Evolutionary conservation across 257 asterid species (phyloP).

Genomic region (Solanum etuberosum): DNA sequence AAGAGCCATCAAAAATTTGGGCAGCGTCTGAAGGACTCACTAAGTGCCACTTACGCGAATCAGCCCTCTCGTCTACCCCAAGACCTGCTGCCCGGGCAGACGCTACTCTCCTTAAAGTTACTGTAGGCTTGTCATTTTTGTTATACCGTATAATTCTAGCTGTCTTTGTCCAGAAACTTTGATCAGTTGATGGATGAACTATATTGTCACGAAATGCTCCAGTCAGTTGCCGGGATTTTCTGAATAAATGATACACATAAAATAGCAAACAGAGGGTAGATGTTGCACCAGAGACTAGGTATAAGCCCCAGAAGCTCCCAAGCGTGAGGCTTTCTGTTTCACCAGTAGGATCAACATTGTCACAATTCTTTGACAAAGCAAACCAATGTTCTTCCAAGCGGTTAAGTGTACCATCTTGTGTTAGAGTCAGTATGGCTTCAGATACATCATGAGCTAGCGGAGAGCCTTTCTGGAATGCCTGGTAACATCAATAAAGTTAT

Average conservation of each 20-base stretch:
- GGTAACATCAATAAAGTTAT: not conserved
- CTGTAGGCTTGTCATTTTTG: not conserved
- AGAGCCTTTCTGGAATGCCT: slow-evolving; percentile 28
- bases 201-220: not conserved
- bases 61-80: not conserved
- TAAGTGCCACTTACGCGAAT: slow-evolving; percentile 2
- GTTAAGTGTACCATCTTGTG: slow-evolving; percentile 13
- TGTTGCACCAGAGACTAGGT: slow-evolving; percentile 12
- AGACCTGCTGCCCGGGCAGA: not conserved
- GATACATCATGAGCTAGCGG: slow-evolving; percentile 27
- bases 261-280: slow-evolving; percentile 18
- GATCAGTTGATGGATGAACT: not conserved
- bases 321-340: slow-evolving; percentile 12
- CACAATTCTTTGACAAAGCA: slow-evolving; percentile 8
- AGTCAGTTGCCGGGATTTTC: not conserved
- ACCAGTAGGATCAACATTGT: not conserved
- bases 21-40: slow-evolving; percentile 13
- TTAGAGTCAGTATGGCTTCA: slow-evolving; percentile 18
- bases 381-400: slow-evolving; percentile 6
- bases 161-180: not conserved
- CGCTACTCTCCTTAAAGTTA: not conserved
- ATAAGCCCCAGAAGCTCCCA: slow-evolving; percentile 28
- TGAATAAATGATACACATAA: not conserved
- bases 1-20: not conserved
- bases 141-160: not conserved